A percentile compares a stretch with the other conserved stretches of the same genome.
These are phyloP conservation scores for Coemansia sp. DNA, from an alignment of 192 early-diverging fungal species.

Conservation along the genomic window DNA sequence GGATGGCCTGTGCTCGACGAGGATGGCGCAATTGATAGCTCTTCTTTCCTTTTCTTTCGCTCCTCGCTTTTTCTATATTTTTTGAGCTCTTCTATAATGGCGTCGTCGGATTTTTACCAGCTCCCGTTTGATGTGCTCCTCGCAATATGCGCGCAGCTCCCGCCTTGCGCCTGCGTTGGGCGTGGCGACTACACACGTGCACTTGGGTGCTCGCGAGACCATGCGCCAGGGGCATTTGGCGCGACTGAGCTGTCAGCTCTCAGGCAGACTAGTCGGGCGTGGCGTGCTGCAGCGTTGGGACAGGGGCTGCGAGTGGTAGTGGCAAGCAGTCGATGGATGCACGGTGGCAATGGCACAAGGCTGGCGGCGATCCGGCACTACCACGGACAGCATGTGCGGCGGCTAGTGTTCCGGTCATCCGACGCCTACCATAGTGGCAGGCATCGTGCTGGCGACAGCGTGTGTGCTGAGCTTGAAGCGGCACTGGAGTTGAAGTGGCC, in stretches of 20 bases:
- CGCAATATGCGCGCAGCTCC: conserved; percentile 30
- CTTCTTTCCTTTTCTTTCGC: background rate
- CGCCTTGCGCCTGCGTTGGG: conserved; percentile 21
- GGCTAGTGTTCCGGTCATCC: conserved; percentile 41
- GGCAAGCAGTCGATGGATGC: conserved; percentile 49
- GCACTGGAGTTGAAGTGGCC: conserved; percentile 38
- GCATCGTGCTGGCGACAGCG: conserved; percentile 3
- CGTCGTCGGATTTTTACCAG: background rate
- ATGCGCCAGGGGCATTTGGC: conserved; percentile 38
- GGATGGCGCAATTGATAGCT: background rate
- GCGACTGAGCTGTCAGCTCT: conserved; percentile 20
- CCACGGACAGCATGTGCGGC: conserved; percentile 20
- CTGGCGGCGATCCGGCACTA: conserved; percentile 14
- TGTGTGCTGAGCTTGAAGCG: conserved; percentile 28
- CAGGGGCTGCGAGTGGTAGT: conserved; percentile 32
- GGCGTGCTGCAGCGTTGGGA: conserved; percentile 37
- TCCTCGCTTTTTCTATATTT: background rate
- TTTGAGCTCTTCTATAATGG: background rate
- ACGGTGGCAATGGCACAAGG: conserved; percentile 10
- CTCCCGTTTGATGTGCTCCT: conserved; percentile 40
- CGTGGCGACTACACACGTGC: conserved; percentile 11
- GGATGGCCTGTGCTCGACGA: background rate
- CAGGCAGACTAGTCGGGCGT: conserved; percentile 36
- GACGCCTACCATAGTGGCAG: conserved; percentile 26
- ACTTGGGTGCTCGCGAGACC: conserved; percentile 28